A percentile compares a stretch with the other conserved stretches of the same genome.
Conservation (phyloP, 148 eudicot genomes). For the Chenopodium suecicum region DNA sequence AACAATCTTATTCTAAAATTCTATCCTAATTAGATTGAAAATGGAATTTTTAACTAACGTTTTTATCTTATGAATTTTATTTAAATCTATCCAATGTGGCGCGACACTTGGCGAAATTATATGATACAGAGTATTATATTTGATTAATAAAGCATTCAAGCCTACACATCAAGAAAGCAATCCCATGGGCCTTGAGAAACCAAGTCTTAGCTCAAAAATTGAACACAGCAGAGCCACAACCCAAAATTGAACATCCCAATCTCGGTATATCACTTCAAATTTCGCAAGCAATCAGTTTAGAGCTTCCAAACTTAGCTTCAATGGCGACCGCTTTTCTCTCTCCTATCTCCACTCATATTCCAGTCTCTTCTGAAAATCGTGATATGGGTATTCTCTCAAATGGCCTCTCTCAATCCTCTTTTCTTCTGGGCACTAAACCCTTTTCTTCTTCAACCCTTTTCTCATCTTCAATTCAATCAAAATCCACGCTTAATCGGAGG, state of each 20-base stretch:
- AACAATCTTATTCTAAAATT: too few species aligned
- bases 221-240: background rate
- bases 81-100: too few species aligned
- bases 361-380: conserved; percentile 28
- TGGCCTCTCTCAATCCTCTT: conserved; percentile 36
- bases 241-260: background rate
- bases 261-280: background rate
- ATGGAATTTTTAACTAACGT: too few species aligned
- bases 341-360: conserved; percentile 33
- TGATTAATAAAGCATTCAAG: too few species aligned
- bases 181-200: background rate
- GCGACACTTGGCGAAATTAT: too few species aligned
- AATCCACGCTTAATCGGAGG: conserved; percentile 22
- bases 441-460: conserved; percentile 26
- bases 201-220: background rate
- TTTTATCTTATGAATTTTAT: too few species aligned
- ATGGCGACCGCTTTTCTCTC: conserved; percentile 65
- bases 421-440: conserved; percentile 38
- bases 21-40: too few species aligned
- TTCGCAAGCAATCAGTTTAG: background rate
- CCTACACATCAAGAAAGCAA: too few species aligned
- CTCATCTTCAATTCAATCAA: conserved; percentile 25
- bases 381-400: conserved; percentile 19
- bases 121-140: too few species aligned
- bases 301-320: conserved; percentile 11